Conservation (phyloP, 352 stramenopile genomes). For the Nothophytophthora sp. region DNA sequence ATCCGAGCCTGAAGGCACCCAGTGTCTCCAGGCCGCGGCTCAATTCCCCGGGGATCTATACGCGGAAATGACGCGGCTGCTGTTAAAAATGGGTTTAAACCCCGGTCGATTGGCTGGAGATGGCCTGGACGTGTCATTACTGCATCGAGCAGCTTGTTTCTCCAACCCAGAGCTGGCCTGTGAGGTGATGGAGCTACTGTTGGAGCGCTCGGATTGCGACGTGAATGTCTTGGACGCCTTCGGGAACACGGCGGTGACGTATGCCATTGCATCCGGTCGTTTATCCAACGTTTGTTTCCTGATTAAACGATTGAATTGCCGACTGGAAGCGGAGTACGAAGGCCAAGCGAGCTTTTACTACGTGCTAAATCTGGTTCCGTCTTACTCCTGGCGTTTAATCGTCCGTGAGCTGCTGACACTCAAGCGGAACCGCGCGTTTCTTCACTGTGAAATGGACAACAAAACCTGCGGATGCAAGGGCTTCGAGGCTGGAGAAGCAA, state of each 20-base stretch:
- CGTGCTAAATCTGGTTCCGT: conserved; percentile 49
- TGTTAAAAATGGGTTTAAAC: conserved; percentile 29
- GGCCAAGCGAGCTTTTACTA: conserved; percentile 69
- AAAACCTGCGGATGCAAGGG: conserved; percentile 60
- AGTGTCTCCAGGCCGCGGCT: conserved; percentile 18
- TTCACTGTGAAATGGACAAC: conserved; percentile 44
- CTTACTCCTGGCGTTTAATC: conserved; percentile 42
- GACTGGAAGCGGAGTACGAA: conserved; percentile 65
- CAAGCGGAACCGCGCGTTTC: conserved; percentile 39
- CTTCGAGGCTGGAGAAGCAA: conserved; percentile 35
- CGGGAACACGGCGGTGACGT: conserved; percentile 48
- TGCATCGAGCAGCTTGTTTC: conserved; percentile 58
- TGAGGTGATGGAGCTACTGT: conserved; percentile 25
- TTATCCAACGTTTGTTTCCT: conserved; percentile 47
- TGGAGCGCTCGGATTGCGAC: conserved; percentile 29
- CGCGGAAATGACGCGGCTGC: conserved; percentile 38
- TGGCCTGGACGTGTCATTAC: conserved; percentile 40
- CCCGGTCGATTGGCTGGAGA: conserved; percentile 55
- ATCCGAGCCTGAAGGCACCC: conserved; percentile 10
- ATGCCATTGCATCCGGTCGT: conserved; percentile 36
- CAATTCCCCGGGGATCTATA: conserved; percentile 31
- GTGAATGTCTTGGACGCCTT: conserved; percentile 53
- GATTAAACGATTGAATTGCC: conserved; percentile 16
- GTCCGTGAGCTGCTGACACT: conserved; percentile 30
- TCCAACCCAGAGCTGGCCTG: conserved; percentile 15